Evolutionary conservation across 768 basidiomycete genomes (phyloP).

Genomic region (Panaeolus papilionaceus): DNA sequence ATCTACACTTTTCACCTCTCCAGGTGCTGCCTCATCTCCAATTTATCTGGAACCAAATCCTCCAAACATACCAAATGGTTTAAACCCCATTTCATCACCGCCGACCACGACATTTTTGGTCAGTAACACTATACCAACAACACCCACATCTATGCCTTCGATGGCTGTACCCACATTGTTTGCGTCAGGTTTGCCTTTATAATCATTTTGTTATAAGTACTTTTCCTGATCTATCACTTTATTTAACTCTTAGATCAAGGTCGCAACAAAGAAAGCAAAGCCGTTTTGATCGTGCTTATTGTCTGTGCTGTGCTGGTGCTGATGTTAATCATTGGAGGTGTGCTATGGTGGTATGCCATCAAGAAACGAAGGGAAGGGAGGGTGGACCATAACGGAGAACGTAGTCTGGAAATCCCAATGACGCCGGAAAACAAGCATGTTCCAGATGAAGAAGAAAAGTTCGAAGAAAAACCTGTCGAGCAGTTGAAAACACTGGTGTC

Average conservation of each 20-base stretch:
- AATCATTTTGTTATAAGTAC: too few species aligned
- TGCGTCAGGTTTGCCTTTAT: too few species aligned
- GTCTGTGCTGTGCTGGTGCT: not conserved
- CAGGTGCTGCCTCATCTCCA: too few species aligned
- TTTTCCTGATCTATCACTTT: not conserved
- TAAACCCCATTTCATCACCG: too few species aligned
- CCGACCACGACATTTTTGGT: too few species aligned
- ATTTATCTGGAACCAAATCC: too few species aligned
- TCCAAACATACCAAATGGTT: too few species aligned
- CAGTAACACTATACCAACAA: too few species aligned
- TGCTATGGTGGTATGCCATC: not conserved
- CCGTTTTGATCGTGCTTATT: not conserved
- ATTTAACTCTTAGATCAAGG: not conserved
- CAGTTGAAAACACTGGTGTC: not conserved
- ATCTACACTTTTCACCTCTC: too few species aligned
- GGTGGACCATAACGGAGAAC: not conserved
- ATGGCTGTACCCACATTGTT: too few species aligned
- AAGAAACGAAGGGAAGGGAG: not conserved
- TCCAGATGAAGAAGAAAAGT: not conserved
- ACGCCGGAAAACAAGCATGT: not conserved
- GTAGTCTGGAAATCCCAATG: not conserved
- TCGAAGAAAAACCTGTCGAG: not conserved
- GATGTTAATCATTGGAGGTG: not conserved
- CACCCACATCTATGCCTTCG: too few species aligned
- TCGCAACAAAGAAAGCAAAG: not conserved